Base-by-base conservation (phyloP, 2,329 filamentous ascomycete genomes). In the Aspergillus sp. region DNA sequence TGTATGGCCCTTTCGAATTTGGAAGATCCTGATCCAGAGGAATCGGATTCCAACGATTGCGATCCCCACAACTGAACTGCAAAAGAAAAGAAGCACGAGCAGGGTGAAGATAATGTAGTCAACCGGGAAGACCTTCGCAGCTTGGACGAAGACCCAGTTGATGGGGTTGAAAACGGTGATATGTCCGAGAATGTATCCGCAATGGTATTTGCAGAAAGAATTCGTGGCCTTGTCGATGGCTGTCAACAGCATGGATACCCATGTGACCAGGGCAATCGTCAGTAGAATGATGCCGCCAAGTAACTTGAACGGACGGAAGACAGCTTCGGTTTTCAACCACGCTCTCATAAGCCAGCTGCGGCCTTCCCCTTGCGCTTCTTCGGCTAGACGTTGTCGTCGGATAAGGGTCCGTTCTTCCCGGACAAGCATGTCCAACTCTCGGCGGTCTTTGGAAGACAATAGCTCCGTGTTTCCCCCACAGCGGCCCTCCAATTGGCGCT, bases 141-240 rank as follows among this genome's bases (percentile, higher is more conserved):
- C 83, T 72, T 88, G 81, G 58, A 95, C 85, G 54, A 96, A 84
- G 52, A 95, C 78, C 82, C 87, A 95, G 75, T 99, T 97, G 66
- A 96, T 79, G 1, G 94, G 94, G 69, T 99, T 94, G 78, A 96
- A 95, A 61, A 97, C 85, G 69, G 95, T 90, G 70, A 95, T 88
- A 66, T 86, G 80, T 41, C 86, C 90, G 4, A 99, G 81, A 46
- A 97, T 89, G 73, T 96, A 99, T 56, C 94, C 94, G 68, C 94
- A 99, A 62, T 84, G 86, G 53, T 85, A 79, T 70, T 94, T 93
- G 82, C 94, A 99, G 57, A 95, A 77, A 3, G 92, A 96, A 76
- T 97, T 96, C 71, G 88, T 92, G 33, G 91, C 90, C 76, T 97
- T 97, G 81, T 99, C 94, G 65, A 97, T 91, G 60, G 86, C 88